Base-by-base conservation (phyloP, 345 rosid species). In the Passiflora organensis region DNA sequence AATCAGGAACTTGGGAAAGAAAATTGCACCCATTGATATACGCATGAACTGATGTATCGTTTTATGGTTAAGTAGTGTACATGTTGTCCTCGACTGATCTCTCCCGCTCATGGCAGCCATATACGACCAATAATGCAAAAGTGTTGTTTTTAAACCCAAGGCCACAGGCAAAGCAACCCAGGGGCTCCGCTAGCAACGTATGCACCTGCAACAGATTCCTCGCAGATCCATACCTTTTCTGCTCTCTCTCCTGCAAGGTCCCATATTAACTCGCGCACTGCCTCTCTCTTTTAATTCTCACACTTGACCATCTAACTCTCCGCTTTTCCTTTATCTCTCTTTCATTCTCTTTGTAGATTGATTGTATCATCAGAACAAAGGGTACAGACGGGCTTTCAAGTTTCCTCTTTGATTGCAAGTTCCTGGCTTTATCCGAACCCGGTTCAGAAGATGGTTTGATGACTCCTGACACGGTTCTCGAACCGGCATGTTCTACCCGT, bases 161-260 rank as follows among this genome's bases (percentile, higher is more conserved):
- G 71, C 87, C 95, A 10, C 79, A 72, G 56, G 53, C 88, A 43
- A 78, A 83, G 52, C 85, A 75, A 32, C 82, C 75, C 60, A 78
- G 85, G 73, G 73, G 79, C 34, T 78, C 89, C 41, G 34, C 34
- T 28, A 91, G 94, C 24, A 84, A 83, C 76, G 37, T 69, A 41
- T 90, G 97, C 58, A 80, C 82, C 19, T 90, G 97, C 60, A 81
- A 81, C 71, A 75, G 95, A 58, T 69, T 76, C 65, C 82, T 90
- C 6, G 94, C 84, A 56, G 83, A 81, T 13, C 81, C 85, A 2
- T 87, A 74, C 60, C 67, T 67, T 56, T 87, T 87, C 73, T 90
- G 97, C 65, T 90, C 85, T 44, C 81, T 90, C 66, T 84, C 80
- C 19, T 90, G 97, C 95, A 90, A 90, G 97, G 97, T 86, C 18